Percentiles rank a stretch among this genome's conserved stretches.
phyloP scores from a whole-genome alignment of 805 yeast species.

The Candida sonorensis region DNA sequence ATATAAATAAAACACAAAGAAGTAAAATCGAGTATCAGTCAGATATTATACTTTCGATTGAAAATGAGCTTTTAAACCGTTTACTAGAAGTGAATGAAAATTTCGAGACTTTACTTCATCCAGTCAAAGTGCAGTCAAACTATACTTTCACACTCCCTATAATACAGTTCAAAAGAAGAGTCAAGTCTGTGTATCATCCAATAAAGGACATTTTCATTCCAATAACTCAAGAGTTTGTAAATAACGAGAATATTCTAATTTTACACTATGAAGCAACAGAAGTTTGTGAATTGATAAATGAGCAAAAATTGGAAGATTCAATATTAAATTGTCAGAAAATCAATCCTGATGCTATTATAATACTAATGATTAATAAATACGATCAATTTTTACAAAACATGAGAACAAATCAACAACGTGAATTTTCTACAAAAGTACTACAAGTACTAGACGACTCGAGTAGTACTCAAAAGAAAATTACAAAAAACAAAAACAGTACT shows the following conservation, averaged over 20 bases:
- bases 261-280: constrained; percentile 41
- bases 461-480: no score
- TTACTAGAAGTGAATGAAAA: constrained; percentile 24
- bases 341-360: constrained; percentile 24
- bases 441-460: constrained; percentile 6
- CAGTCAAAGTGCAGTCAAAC: constrained; percentile 16
- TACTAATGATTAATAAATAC: constrained; percentile 43
- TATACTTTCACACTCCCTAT: constrained; percentile 32
- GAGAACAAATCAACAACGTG: constrained; percentile 37
- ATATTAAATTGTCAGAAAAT: no score
- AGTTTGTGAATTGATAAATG: constrained; percentile 33
- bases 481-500: constrained; percentile 4
- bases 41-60: constrained; percentile 42
- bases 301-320: no score
- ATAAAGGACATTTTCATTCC: constrained; percentile 51
- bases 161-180: constrained; percentile 46
- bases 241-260: constrained; percentile 38
- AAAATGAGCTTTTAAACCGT: constrained; percentile 23
- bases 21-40: constrained; percentile 43
- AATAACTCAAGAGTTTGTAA: constrained; percentile 26
- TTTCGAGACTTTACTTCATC: constrained; percentile 8
- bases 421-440: constrained; percentile 30
- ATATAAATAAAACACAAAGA: constrained; percentile 32
- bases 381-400: constrained; percentile 40
- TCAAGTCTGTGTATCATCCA: constrained; percentile 41